phyloP scores from a whole-genome alignment of 2,329 filamentous ascomycete genomes.

The Scopulariopsis brevicaulis region DNA sequence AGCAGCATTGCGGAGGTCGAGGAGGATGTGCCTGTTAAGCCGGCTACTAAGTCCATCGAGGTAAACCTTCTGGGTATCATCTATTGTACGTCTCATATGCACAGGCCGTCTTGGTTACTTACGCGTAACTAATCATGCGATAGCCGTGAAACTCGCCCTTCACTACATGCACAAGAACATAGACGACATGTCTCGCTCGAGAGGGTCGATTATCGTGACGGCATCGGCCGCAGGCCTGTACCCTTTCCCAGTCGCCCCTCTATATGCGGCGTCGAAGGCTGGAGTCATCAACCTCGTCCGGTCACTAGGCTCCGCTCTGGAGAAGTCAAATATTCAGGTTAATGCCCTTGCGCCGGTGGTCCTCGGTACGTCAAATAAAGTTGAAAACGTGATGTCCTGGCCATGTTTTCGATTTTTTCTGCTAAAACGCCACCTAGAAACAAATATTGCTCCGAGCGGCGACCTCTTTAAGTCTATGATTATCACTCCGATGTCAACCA shows the following conservation, averaged over 20 bases:
- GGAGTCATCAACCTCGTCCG: conserved; percentile 37
- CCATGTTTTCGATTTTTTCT: neutral
- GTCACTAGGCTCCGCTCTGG: conserved; percentile 27
- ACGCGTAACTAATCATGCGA: neutral
- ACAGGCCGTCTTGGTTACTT: neutral
- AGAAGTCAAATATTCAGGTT: conserved; percentile 30
- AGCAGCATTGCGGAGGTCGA: conserved; percentile 15
- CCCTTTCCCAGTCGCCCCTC: conserved; percentile 34
- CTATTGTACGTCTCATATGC: conserved; percentile 25
- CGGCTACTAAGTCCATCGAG: conserved; percentile 21
- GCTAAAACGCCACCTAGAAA: conserved; percentile 18
- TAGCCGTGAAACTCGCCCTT: conserved; percentile 34
- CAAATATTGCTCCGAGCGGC: conserved; percentile 30
- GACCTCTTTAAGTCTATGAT: conserved; percentile 34
- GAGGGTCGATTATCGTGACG: conserved; percentile 38
- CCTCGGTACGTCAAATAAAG: conserved; percentile 23
- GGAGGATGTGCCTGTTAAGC: conserved; percentile 18
- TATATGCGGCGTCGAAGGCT: conserved; percentile 35
- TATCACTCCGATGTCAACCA: conserved; percentile 37
- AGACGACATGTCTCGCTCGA: conserved; percentile 13
- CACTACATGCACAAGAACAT: conserved; percentile 37
- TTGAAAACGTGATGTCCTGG: neutral
- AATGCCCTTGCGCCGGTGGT: conserved; percentile 38
- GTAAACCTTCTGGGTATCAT: conserved; percentile 27
- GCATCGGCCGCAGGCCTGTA: conserved; percentile 41